Evolutionary conservation across 768 basidiomycete species (phyloP), one percentile per base, ranked within the genome.

Genomic region (Gymnopilus junonius): DNA sequence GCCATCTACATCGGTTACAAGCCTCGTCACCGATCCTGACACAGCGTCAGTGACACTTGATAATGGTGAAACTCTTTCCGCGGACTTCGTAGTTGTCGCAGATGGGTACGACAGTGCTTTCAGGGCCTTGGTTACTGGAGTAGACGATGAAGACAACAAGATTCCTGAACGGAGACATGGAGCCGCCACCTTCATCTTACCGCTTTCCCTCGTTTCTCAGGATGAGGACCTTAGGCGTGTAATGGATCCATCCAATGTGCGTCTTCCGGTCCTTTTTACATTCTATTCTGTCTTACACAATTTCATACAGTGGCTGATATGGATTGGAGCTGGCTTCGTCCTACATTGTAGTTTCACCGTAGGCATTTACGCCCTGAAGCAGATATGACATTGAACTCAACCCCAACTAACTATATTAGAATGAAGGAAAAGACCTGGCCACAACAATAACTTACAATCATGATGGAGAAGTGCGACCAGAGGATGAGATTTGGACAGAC

Each of bases 61-160:
- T 29, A 76, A 70, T 37, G 86, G 86, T 11, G 73, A 80, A 58
- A 75, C 66, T 8, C 59, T 87, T 15, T 67, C 62, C 8, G 82
- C 81, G 20, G 85, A 89, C 69, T 73, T 87, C 34, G 72, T 88
- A 55, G 77, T 89, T 23, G 86, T 84, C 39, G 87, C 88, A 4
- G 88, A 89, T 68, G 87, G 88, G 6, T 75, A 73, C 40, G 70
- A 73, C 21, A 85, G 80, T 62, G 53, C 74, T 27, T 71, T 77
- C 35, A 73, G 80, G 34, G 66, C 68, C 3, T 66, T 65, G 23
- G 73, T 79, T 8, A 65, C 75, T 10, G 73, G 71, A 2, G 21
- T 35, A n/a, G 61, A 62, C 34, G 50, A 40, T 7, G 61, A 72
- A 25, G 34, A 67, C 48, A 57, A 68, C 55, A 12, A 65, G 59